phyloP scores from a whole-genome alignment of 805 yeast genomes.

The Helenozyma baotianmanensis region DNA sequence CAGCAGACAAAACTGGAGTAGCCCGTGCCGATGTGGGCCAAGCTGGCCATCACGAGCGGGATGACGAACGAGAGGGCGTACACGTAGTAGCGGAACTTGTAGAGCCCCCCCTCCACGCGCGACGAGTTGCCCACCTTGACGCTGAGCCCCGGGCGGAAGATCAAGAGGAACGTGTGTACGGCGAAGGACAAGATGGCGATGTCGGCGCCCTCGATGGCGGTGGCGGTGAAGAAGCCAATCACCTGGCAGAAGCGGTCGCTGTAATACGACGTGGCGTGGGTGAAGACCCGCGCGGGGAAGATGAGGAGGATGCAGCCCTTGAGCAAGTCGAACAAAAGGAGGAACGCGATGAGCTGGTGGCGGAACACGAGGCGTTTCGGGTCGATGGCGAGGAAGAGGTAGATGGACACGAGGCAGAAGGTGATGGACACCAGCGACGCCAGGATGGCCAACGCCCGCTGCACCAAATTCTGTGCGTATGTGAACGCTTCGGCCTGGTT shows the following conservation, averaged over 20 bases:
- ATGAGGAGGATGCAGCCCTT: conserved; percentile 67
- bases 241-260: conserved; percentile 52
- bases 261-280: conserved; percentile 41
- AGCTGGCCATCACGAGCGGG: conserved; percentile 64
- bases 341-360: conserved; percentile 63
- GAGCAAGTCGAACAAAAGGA: conserved; percentile 68
- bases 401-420: conserved; percentile 56
- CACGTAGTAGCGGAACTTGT: conserved; percentile 50
- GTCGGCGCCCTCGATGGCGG: conserved; percentile 82
- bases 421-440: conserved; percentile 37
- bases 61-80: conserved; percentile 54
- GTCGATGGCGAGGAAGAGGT: conserved; percentile 58
- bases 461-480: conserved; percentile 22
- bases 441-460: conserved; percentile 33
- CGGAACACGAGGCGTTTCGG: conserved; percentile 59
- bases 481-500: conserved; percentile 30
- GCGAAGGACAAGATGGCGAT: conserved; percentile 79
- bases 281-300: conserved; percentile 58
- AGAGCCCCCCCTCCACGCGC: conserved; percentile 69
- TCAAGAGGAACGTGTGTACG: conserved; percentile 69
- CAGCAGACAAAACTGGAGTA: conserved; percentile 64
- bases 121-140: conserved; percentile 38
- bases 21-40: conserved; percentile 62
- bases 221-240: conserved; percentile 77
- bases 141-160: conserved; percentile 54